Evolutionary conservation across 2,329 filamentous ascomycete genomes (phyloP), one percentile per base, ranked within the genome.

Genomic region (Aureobasidium leucospermi): DNA sequence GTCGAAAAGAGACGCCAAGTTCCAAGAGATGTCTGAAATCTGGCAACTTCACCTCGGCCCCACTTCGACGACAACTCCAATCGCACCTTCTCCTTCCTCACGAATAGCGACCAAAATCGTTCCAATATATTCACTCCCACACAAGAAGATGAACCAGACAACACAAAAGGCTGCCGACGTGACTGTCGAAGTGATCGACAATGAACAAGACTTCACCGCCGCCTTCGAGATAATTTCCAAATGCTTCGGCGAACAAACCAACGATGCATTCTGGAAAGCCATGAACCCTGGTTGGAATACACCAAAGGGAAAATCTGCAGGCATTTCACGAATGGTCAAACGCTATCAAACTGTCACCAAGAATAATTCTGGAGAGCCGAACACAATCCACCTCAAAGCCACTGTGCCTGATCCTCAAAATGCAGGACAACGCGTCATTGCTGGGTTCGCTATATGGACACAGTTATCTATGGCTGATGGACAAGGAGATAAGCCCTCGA

Each of bases 241-340:
- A 60, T 70, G 74, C 6, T 85, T 85, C 61, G 82, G 80, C 28
- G 66, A 66, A 15, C 82, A 85, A 65, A 72, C 72, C 11, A 68
- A 69, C 31, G 82, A 85, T 65, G 73, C 71, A 6, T 68, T 84
- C 55, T 85, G 79, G 78, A 73, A 71, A 1, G 69, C 71, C 61
- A 73, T 79, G 70, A 81, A 81, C 60, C 81, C 81, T 0, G 78
- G 73, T 16, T 85, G 81, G 81, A 76, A 83, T 38, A 81, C 78
- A 0, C 70, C 76, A 5, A 69, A 73, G 13, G 81, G 81, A 10
- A 71, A 67, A 29, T 65, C 65, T 0, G 65, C 65, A 1, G 74
- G 72, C 29, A 72, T 72, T 2, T 67, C 67, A 9, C 73, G 73
- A 13, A 64, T 82, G 61, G 67, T 70, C 2, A 63, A 74, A 38